Conservation (phyloP, 2,329 filamentous ascomycete species). For the Phoma sp. region DNA sequence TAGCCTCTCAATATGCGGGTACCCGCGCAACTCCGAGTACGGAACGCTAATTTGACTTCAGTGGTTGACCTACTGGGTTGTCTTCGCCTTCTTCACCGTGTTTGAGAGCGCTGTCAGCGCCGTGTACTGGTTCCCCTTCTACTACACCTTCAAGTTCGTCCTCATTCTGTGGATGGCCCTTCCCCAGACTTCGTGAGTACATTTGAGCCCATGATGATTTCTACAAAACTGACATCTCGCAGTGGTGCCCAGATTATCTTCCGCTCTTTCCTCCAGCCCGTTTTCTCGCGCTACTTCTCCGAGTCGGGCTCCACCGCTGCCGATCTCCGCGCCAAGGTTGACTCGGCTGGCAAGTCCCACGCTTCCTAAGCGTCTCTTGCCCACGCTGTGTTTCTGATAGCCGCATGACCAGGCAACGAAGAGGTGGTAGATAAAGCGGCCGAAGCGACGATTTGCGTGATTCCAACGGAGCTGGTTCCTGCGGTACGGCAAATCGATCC, state of each 20-base stretch:
- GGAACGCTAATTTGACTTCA: constrained; percentile 51
- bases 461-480: constrained; percentile 11
- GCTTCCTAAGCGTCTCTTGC: constrained; percentile 15
- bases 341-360: constrained; percentile 62
- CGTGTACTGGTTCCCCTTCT: constrained; percentile 97
- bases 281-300: constrained; percentile 91
- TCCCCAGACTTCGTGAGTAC: constrained; percentile 83
- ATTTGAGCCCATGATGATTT: background rate
- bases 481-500: constrained; percentile 17
- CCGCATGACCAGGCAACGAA: constrained; percentile 31
- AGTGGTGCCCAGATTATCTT: constrained; percentile 97
- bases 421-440: background rate
- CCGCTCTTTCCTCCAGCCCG: constrained; percentile 90
- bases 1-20: constrained; percentile 40
- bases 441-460: background rate
- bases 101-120: constrained; percentile 82
- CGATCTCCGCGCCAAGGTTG: constrained; percentile 87
- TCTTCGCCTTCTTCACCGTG: constrained; percentile 82
- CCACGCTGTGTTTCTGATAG: constrained; percentile 36
- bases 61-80: constrained; percentile 87
- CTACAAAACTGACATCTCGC: constrained; percentile 19
- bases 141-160: constrained; percentile 99
- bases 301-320: constrained; percentile 74
- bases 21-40: constrained; percentile 13
- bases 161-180: constrained; percentile 98